A percentile compares a stretch with the other conserved stretches of the same genome.
Conservation (phyloP, 2,329 filamentous ascomycete genomes). For the Drechmeria coniospora region DNA sequence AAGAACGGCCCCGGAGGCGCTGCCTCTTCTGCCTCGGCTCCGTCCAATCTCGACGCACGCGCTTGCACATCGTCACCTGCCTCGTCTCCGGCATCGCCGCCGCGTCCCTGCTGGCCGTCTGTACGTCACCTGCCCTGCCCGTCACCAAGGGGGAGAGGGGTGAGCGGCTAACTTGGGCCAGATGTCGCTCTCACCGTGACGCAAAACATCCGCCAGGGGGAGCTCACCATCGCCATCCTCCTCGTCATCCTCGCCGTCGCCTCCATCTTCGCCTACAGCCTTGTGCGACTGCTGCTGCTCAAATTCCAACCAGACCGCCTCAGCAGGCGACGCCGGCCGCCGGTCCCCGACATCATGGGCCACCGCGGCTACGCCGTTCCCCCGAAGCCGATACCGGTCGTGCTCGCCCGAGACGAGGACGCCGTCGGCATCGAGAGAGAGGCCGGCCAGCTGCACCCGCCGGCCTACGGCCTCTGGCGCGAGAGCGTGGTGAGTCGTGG, state of each 20-base stretch:
- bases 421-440: conserved; percentile 40
- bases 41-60: conserved; percentile 36
- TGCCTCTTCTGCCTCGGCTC: conserved; percentile 41
- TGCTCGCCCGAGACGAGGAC: conserved; percentile 61
- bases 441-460: conserved; percentile 47
- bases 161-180: conserved; percentile 18
- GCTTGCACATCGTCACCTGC: conserved; percentile 41
- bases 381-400: conserved; percentile 57
- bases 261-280: conserved; percentile 66
- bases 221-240: conserved; percentile 68
- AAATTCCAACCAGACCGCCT: conserved; percentile 31
- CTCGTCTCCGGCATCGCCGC: conserved; percentile 52
- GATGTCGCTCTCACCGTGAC: conserved; percentile 61
- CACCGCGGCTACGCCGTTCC: conserved; percentile 56
- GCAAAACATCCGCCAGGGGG: conserved; percentile 44
- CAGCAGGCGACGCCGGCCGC: conserved; percentile 6
- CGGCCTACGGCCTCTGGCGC: conserved; percentile 75
- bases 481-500: conserved; percentile 55
- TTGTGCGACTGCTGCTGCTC: conserved; percentile 59
- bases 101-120: conserved; percentile 42
- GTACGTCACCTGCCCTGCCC: conserved; percentile 37
- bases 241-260: conserved; percentile 59
- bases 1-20: conserved; percentile 16
- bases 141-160: too few species aligned
- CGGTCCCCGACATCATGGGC: conserved; percentile 28